Evolutionary conservation across 306 rosid genomes (phyloP).

Genomic region (Trifolium dubium): DNA sequence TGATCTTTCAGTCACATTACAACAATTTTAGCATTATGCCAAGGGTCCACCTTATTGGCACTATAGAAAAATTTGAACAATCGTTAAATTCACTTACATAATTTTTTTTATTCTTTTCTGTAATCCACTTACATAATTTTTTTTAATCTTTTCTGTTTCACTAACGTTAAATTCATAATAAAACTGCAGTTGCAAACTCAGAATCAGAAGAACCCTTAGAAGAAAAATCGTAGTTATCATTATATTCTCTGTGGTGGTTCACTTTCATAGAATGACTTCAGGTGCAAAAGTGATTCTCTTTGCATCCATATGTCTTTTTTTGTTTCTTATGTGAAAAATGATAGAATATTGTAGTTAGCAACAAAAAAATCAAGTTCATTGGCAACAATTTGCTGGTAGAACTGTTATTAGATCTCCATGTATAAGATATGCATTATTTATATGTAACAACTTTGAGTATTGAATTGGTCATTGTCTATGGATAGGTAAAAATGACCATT

Average conservation of each 20-base stretch:
- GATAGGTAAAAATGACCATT: neutral
- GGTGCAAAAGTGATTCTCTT: slow-evolving; percentile 46
- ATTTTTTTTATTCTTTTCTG: neutral
- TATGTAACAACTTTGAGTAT: slow-evolving; percentile 37
- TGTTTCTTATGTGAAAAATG: slow-evolving; percentile 39
- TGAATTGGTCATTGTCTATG: neutral
- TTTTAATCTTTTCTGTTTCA: neutral
- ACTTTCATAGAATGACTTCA: slow-evolving; percentile 45
- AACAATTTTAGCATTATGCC: no score
- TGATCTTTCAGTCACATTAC: no score
- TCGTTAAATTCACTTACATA: neutral
- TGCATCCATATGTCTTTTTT: slow-evolving; percentile 6
- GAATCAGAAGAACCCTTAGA: slow-evolving; percentile 40
- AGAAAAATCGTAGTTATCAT: slow-evolving; percentile 45
- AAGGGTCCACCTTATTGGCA: no score
- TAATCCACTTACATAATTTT: neutral
- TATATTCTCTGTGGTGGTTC: slow-evolving; percentile 41
- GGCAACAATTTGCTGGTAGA: slow-evolving; percentile 36
- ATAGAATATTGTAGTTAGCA: slow-evolving; percentile 50
- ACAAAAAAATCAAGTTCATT: slow-evolving; percentile 32
- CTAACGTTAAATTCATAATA: slow-evolving; percentile 37
- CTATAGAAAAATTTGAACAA: neutral
- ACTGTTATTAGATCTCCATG: slow-evolving; percentile 32
- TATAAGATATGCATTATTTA: slow-evolving; percentile 40
- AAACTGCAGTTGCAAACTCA: slow-evolving; percentile 54